Base-by-base conservation (phyloP, 179 eudicot genomes). In the Amaranthus tricolor region DNA sequence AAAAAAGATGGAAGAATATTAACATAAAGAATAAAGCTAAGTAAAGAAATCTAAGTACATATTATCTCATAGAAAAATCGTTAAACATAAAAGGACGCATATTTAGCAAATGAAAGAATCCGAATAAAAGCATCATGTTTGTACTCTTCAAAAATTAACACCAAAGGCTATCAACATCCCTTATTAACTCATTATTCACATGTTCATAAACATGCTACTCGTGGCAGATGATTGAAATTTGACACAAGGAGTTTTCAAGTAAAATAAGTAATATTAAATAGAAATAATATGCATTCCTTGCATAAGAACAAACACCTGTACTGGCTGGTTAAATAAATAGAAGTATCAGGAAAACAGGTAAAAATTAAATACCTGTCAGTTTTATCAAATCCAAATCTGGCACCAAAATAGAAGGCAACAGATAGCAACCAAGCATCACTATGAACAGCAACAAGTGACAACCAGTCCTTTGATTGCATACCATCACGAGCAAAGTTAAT, bases 401-500 rank as follows among this genome's bases (percentile, higher is more conserved):
- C 88, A 44, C 88, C 89, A 83, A 86, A 86, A 77, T 84, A 88
- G 79, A 83, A 88, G 56, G 92, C 85, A 17, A 88, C 88, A 76
- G 92, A 78, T 57, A 88, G 85, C 73, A 86, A 68, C 92, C 92
- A 88, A 59, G 88, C 83, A 76, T 88, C 92, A 81, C 92, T 83
- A 70, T 88, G 88, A 69, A 85, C 87, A 77, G 89, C 88, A 82
- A 88, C 89, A 71, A 86, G 86, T 54, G 87, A 71, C 68, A 84
- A 65, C 92, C 92, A 88, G 62, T 86, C 88, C 76, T 88, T 84
- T 13, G 80, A 76, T 64, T 81, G 84, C 92, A 86, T 88, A 4
- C 92, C 89, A 71, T 88, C 92, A 53, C 92, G 84, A 48, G 91
- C 89, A 76, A 88, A 86, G 77, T 88, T 88, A 68, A 88, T 88